Evolutionary conservation across 1,284 basidiomycete species (phyloP).

Genomic region (Cutaneotrichosporon cutaneum): DNA sequence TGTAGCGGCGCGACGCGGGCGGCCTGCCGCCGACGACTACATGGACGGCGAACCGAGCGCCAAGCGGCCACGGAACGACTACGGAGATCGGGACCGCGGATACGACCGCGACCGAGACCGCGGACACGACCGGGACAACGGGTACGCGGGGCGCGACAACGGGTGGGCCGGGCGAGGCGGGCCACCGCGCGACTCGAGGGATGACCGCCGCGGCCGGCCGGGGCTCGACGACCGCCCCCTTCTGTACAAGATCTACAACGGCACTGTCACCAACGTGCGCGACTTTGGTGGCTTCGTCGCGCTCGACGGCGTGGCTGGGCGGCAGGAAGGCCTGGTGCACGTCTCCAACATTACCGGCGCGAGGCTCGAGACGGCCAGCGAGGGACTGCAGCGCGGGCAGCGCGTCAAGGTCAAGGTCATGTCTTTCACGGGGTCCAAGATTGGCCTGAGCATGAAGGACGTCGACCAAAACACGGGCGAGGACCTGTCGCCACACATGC

Average conservation of each 20-base stretch:
- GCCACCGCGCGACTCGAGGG: background rate
- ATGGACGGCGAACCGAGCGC: slow-evolving; percentile 56
- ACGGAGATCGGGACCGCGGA: slow-evolving; percentile 38
- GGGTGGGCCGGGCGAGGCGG: slow-evolving; percentile 28
- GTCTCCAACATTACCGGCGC: slow-evolving; percentile 82
- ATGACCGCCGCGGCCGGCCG: background rate
- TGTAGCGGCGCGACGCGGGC: slow-evolving; percentile 58
- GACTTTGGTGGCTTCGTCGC: slow-evolving; percentile 95
- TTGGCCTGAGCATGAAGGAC: slow-evolving; percentile 94
- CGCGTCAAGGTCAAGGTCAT: slow-evolving; percentile 93
- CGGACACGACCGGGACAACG: slow-evolving; percentile 53
- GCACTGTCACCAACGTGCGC: slow-evolving; percentile 78
- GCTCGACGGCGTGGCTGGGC: slow-evolving; percentile 79
- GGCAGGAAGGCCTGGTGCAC: slow-evolving; percentile 95
- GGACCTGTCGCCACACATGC: slow-evolving; percentile 83
- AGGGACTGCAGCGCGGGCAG: slow-evolving; percentile 80
- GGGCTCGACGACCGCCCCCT: slow-evolving; percentile 76
- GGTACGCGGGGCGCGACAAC: slow-evolving; percentile 36
- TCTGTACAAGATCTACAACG: slow-evolving; percentile 92
- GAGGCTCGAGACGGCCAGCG: slow-evolving; percentile 80
- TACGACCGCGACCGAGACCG: slow-evolving; percentile 26
- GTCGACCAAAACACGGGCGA: slow-evolving; percentile 87
- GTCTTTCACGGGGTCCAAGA: slow-evolving; percentile 76
- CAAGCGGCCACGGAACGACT: slow-evolving; percentile 61
- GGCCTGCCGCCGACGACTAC: slow-evolving; percentile 55